These are phyloP conservation scores for Raddia distichophylla DNA, from an alignment of 176 grass and related monocot species.

Conservation along the genomic window DNA sequence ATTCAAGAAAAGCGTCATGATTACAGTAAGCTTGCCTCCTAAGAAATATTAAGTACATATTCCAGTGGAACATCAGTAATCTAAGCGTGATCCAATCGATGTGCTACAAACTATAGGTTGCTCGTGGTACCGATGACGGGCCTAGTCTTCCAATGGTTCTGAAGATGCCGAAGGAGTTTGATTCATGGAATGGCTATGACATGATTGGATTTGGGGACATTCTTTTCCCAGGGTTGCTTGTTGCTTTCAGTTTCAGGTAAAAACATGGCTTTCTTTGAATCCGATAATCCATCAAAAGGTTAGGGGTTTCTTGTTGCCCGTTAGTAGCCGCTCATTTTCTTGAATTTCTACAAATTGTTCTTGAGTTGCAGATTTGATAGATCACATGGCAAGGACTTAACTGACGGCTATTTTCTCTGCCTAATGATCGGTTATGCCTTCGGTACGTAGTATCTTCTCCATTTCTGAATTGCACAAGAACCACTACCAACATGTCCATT, in stretches of 20 bases:
- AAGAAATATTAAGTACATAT: slow-evolving; percentile 1
- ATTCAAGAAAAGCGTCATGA: slow-evolving; percentile 98
- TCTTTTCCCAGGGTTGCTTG: slow-evolving; percentile 93
- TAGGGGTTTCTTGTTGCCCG: background rate
- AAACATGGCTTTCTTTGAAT: background rate
- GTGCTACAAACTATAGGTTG: slow-evolving; percentile 54
- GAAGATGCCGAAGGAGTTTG: slow-evolving; percentile 89
- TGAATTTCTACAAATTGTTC: slow-evolving; percentile 16
- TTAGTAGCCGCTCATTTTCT: background rate
- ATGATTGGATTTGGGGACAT: slow-evolving; percentile 99
- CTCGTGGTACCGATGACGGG: slow-evolving; percentile 63
- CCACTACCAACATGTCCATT: background rate
- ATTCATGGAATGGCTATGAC: slow-evolving; percentile 87
- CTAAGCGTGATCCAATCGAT: background rate
- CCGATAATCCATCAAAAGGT: background rate
- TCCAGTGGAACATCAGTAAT: background rate
- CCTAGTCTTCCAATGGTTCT: slow-evolving; percentile 91
- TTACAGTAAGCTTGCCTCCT: slow-evolving; percentile 61
- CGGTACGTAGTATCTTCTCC: slow-evolving; percentile 46
- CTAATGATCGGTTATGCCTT: slow-evolving; percentile 70
- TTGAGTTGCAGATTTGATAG: slow-evolving; percentile 67
- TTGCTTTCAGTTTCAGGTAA: slow-evolving; percentile 91
- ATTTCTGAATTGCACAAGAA: slow-evolving; percentile 33
- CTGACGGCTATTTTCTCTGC: slow-evolving; percentile 73
- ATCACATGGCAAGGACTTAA: slow-evolving; percentile 57